phyloP scores from a whole-genome alignment of 306 rosid genomes.

The Urtica urens region DNA sequence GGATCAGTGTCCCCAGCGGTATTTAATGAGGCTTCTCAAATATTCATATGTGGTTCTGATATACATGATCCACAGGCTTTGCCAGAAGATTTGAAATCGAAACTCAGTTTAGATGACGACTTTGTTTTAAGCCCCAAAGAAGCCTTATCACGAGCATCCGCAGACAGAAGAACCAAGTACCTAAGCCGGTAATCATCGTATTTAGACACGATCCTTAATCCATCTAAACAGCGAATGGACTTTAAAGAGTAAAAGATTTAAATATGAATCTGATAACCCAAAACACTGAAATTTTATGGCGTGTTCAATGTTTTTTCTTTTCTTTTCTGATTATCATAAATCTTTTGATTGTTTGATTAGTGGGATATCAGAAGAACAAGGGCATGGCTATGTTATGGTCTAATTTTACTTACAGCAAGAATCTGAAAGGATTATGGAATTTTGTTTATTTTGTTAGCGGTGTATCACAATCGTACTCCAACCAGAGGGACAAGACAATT shows the following conservation, averaged over 20 bases:
- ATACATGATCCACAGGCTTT: slow-evolving; percentile 56
- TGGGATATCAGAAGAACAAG: too few relatives aligned
- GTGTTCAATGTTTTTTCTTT: too few relatives aligned
- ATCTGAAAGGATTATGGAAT: too few relatives aligned
- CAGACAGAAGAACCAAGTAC: slow-evolving; percentile 79
- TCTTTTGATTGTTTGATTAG: too few relatives aligned
- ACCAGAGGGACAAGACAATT: slow-evolving; percentile 56
- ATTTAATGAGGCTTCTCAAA: slow-evolving; percentile 1
- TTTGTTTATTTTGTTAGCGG: slow-evolving; percentile 42
- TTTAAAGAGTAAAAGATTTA: too few relatives aligned
- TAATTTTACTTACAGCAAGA: too few relatives aligned
- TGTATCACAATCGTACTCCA: slow-evolving; percentile 60
- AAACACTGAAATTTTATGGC: too few relatives aligned
- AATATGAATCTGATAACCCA: too few relatives aligned
- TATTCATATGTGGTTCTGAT: slow-evolving; percentile 24
- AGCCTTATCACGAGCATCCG: slow-evolving; percentile 92
- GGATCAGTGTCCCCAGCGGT: too few relatives aligned
- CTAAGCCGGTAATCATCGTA: slow-evolving; percentile 51
- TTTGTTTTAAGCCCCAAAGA: slow-evolving; percentile 83
- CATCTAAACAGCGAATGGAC: too few relatives aligned
- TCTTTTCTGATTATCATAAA: too few relatives aligned
- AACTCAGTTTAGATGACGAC: slow-evolving; percentile 87
- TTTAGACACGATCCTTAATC: background rate
- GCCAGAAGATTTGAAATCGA: slow-evolving; percentile 86
- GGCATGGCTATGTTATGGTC: too few relatives aligned